These are phyloP conservation scores for Mycena alexandri DNA, from an alignment of 768 basidiomycete species.

Conservation along the genomic window DNA sequence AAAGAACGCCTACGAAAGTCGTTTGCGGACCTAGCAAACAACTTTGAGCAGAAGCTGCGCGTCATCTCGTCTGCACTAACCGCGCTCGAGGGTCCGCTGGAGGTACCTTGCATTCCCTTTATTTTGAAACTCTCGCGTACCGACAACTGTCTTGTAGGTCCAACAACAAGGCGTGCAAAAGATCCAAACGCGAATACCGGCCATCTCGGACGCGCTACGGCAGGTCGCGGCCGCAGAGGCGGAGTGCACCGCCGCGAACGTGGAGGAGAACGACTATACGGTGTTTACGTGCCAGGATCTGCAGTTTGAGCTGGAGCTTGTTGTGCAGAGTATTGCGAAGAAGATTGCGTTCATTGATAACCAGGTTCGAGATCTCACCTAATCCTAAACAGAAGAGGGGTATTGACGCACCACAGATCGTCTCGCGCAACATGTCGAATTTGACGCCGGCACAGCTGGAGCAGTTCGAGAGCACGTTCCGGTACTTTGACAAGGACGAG, in stretches of 20 bases:
- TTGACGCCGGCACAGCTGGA: slow-evolving; percentile 95
- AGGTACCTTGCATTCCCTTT: slow-evolving; percentile 60
- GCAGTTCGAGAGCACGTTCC: slow-evolving; percentile 97
- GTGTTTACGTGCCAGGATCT: slow-evolving; percentile 91
- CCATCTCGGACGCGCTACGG: slow-evolving; percentile 68
- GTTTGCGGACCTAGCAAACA: slow-evolving; percentile 83
- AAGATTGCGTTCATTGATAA: slow-evolving; percentile 98
- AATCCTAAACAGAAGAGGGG: neutral
- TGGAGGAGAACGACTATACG: slow-evolving; percentile 97
- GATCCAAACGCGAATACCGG: slow-evolving; percentile 77
- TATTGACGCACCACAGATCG: slow-evolving; percentile 68
- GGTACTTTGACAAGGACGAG: slow-evolving; percentile 96
- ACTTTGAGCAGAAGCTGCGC: slow-evolving; percentile 77
- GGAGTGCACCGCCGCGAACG: slow-evolving; percentile 87
- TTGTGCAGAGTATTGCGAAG: slow-evolving; percentile 84
- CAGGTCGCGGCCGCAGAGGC: slow-evolving; percentile 74
- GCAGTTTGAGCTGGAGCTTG: slow-evolving; percentile 87
- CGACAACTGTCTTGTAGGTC: slow-evolving; percentile 54
- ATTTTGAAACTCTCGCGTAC: too few species aligned
- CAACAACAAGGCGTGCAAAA: slow-evolving; percentile 79
- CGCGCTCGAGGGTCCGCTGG: slow-evolving; percentile 79
- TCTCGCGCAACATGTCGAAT: slow-evolving; percentile 94
- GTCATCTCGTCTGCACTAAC: slow-evolving; percentile 79
- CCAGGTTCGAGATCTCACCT: slow-evolving; percentile 68
- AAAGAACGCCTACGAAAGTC: slow-evolving; percentile 83